These are phyloP conservation scores for Rauvolfia tetraphylla DNA, from an alignment of 257 asterid species.

Conservation along the genomic window DNA sequence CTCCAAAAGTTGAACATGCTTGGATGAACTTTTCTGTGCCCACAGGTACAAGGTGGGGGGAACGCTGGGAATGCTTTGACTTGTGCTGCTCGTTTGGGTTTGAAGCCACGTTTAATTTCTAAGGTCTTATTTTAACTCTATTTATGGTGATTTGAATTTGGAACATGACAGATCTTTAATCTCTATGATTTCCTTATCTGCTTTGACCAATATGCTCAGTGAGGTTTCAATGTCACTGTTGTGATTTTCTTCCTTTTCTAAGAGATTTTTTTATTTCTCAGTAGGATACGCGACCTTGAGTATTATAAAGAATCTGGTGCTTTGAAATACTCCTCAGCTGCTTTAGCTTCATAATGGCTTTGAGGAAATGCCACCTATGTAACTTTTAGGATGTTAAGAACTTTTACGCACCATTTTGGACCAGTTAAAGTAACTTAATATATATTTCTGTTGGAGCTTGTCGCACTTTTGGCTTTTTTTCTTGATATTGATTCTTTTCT, in stretches of 20 bases:
- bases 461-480: not conserved
- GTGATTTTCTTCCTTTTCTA: not conserved
- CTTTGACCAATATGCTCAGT: not conserved
- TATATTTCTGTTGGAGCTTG: not conserved
- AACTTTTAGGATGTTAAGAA: not conserved
- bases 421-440: not conserved
- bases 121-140: constrained; percentile 42
- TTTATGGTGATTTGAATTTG: not conserved
- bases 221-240: not conserved
- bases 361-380: not conserved
- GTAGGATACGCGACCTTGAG: not conserved
- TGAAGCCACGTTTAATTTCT: constrained; percentile 72
- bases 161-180: not conserved
- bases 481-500: not conserved
- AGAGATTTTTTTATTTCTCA: not conserved
- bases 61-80: constrained; percentile 91
- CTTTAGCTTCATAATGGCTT: not conserved
- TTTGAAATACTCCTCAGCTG: not conserved
- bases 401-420: not conserved
- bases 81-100: constrained; percentile 86
- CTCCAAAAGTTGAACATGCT: not conserved
- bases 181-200: not conserved
- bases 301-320: not conserved
- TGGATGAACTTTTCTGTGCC: not conserved
- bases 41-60: constrained; percentile 89